Conservation (phyloP, 1,139 yeast species). For the Blastobotrys persicus region DNA sequence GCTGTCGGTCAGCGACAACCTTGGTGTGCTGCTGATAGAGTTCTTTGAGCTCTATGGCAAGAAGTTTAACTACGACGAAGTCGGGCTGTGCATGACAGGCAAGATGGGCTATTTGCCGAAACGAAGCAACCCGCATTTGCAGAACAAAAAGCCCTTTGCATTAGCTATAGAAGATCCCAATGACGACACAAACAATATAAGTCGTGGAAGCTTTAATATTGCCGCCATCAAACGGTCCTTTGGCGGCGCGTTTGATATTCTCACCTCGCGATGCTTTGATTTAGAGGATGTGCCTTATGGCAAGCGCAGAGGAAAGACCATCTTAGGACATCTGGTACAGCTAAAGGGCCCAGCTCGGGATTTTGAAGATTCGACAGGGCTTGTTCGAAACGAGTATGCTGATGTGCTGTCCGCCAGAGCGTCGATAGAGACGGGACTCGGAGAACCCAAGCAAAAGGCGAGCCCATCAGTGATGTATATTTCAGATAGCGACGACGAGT, state of each 20-base stretch:
- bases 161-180: constrained; percentile 90
- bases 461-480: constrained; percentile 12
- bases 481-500: constrained; percentile 12
- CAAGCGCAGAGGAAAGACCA: constrained; percentile 67
- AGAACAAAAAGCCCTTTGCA: constrained; percentile 58
- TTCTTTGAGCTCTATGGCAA: constrained; percentile 95
- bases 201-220: constrained; percentile 81
- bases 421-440: neutral
- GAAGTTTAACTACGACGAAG: constrained; percentile 81
- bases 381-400: constrained; percentile 14
- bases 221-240: constrained; percentile 82
- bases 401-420: constrained; percentile 5
- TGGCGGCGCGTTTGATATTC: constrained; percentile 84
- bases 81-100: constrained; percentile 44
- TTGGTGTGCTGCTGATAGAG: constrained; percentile 87
- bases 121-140: constrained; percentile 51
- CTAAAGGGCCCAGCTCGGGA: constrained; percentile 75
- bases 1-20: constrained; percentile 66
- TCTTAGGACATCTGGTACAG: constrained; percentile 76
- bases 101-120: constrained; percentile 58
- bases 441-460: neutral
- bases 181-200: constrained; percentile 75
- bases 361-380: constrained; percentile 69
- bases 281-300: constrained; percentile 57
- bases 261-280: constrained; percentile 46